phyloP scores from a whole-genome alignment of 2,329 filamentous ascomycete species.

The Raffaelea deltoideospora region DNA sequence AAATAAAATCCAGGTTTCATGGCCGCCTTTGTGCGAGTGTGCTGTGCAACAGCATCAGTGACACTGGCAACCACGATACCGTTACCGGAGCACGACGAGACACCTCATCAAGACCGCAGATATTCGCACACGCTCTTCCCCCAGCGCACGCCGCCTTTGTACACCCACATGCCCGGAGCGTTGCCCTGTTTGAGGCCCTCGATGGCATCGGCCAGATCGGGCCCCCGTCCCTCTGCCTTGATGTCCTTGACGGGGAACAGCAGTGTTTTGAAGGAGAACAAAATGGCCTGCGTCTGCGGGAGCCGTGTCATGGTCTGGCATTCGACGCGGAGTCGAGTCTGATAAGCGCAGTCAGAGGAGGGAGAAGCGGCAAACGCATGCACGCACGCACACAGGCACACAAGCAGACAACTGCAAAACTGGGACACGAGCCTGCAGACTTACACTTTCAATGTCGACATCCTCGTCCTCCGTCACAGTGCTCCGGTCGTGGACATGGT shows the following conservation, averaged over 20 bases:
- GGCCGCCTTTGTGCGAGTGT: no score
- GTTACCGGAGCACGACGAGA: neutral
- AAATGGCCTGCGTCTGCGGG: conserved; percentile 26
- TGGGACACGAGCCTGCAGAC: no score
- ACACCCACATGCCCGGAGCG: conserved; percentile 36
- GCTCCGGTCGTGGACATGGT: conserved; percentile 21
- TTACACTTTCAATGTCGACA: conserved; percentile 23
- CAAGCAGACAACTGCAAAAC: no score
- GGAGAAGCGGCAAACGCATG: no score
- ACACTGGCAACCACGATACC: no score
- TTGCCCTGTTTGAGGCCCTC: conserved; percentile 35
- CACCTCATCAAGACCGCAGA: conserved; percentile 20
- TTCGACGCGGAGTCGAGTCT: conserved; percentile 29
- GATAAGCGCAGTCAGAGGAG: neutral
- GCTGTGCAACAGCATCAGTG: no score
- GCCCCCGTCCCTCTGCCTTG: conserved; percentile 31
- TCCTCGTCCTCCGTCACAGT: conserved; percentile 18
- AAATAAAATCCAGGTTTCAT: no score
- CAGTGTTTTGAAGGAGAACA: conserved; percentile 44
- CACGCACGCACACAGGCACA: no score
- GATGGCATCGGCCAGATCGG: conserved; percentile 33
- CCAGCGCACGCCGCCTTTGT: conserved; percentile 35
- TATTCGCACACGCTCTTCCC: conserved; percentile 30
- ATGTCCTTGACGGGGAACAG: conserved; percentile 31
- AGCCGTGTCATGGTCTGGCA: conserved; percentile 35